These are phyloP conservation scores for Vigna trinervia DNA, from an alignment of 306 rosid species.

Conservation along the genomic window DNA sequence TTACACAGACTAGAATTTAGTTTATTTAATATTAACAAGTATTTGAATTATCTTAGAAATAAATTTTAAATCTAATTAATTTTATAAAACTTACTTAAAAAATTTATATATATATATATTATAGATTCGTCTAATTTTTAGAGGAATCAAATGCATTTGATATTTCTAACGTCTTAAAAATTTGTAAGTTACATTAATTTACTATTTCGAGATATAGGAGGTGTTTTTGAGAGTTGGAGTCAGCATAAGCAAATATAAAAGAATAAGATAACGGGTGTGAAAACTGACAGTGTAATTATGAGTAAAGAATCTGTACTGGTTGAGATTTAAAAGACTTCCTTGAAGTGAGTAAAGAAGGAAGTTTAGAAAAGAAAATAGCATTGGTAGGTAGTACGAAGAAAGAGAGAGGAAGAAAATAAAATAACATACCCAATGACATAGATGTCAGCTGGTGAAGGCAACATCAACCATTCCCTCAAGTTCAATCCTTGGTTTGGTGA, in stretches of 20 bases:
- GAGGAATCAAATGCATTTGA: no score
- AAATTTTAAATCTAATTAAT: no score
- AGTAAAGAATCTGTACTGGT: neutral
- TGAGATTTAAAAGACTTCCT: no score
- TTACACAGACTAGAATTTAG: no score
- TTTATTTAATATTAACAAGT: no score
- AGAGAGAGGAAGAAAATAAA: neutral
- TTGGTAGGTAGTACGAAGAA: neutral
- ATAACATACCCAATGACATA: slow-evolving; percentile 75
- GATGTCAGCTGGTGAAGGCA: slow-evolving; percentile 64
- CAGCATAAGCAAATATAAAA: neutral
- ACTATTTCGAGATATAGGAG: neutral
- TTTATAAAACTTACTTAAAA: no score
- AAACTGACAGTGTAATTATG: slow-evolving; percentile 33
- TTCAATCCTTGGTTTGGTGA: slow-evolving; percentile 69
- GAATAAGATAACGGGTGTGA: neutral
- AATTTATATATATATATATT: no score
- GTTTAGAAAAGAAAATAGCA: neutral
- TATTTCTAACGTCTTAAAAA: no score
- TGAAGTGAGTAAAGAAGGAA: neutral
- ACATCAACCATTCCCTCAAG: slow-evolving; percentile 65
- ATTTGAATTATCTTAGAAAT: no score
- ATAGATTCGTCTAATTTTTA: no score
- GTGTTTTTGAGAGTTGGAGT: neutral
- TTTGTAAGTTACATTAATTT: neutral